Evolutionary conservation across 805 yeast species (phyloP), one percentile per base, ranked within the genome.

Genomic region (Maudiozyma pseudohumilis): DNA sequence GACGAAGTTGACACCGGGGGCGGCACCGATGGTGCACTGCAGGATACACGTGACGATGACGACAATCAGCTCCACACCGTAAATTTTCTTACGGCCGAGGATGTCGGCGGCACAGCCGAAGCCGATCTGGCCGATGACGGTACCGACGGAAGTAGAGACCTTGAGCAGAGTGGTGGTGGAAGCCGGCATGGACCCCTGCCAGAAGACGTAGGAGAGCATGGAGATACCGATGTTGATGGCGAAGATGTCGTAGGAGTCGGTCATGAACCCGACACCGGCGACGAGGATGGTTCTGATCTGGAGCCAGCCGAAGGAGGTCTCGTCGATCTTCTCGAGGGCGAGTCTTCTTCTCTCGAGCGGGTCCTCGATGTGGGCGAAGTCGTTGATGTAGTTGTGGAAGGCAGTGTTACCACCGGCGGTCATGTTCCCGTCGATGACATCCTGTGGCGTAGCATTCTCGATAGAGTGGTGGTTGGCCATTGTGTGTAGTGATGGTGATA

Each of bases 261-360:
- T 86, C 63, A 87, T 61, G 76, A 86, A 86, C 59, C 96, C 96
- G 47, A 85, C 92, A 69, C 96, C 86, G 10, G 94, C 94, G 57
- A 84, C 87, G 61, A 74, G 59, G 51, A 84, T 81, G 68, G 86
- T 82, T 63, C 85, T 75, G 36, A 82, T 61, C 53, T 83, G 92
- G 54, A 82, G 78, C 89, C 87, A 79, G 40, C 87, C 84, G 50
- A 83, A 83, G 1, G 69, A 61, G 39, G 86, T 84, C 48, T 79
- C 76, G 61, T 83, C 94, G 46, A 83, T 83, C 56, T 81, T 82
- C 59, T 80, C 86, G 55, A 83, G 67, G 30, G 94, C 92, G 55
- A 82, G 65, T 68, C 88, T 37, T 72, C 88, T 76, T 72, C 94
- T 77, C 62, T 83, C 92, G 48, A 83, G 64, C 6, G 94, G 94